phyloP scores from a whole-genome alignment of 2,329 filamentous ascomycete species.

The Diaporthe citrichinensis region DNA sequence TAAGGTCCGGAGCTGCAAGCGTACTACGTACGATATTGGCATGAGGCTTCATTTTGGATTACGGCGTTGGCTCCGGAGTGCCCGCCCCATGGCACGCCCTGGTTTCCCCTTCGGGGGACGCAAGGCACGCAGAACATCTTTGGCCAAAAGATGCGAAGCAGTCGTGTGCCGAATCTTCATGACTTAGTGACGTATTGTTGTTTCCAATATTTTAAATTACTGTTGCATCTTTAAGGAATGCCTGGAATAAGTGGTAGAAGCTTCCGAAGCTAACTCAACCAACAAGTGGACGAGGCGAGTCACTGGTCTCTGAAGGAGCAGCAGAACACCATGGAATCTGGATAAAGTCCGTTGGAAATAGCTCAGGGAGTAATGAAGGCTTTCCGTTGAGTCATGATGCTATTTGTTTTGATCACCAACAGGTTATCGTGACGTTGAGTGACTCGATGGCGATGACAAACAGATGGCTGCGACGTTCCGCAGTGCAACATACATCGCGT shows the following conservation, averaged over 20 bases:
- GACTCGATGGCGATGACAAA: background rate
- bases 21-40: background rate
- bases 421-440: background rate
- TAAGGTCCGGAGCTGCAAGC: background rate
- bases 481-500: fast-evolving
- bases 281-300: background rate
- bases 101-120: too few species aligned
- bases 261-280: background rate
- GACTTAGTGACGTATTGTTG: background rate
- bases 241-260: background rate
- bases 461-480: background rate
- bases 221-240: background rate
- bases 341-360: background rate
- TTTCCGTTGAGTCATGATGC: background rate
- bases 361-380: background rate
- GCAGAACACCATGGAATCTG: background rate
- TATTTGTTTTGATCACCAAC: background rate
- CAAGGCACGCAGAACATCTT: background rate
- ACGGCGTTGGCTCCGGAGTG: background rate
- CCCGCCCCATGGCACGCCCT: too few species aligned
- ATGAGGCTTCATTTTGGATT: background rate
- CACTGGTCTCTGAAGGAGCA: background rate
- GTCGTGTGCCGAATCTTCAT: background rate
- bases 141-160: background rate
- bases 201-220: background rate